Base-by-base conservation (phyloP, 2,329 filamentous ascomycete species). In the Fusarium ramigenum region DNA sequence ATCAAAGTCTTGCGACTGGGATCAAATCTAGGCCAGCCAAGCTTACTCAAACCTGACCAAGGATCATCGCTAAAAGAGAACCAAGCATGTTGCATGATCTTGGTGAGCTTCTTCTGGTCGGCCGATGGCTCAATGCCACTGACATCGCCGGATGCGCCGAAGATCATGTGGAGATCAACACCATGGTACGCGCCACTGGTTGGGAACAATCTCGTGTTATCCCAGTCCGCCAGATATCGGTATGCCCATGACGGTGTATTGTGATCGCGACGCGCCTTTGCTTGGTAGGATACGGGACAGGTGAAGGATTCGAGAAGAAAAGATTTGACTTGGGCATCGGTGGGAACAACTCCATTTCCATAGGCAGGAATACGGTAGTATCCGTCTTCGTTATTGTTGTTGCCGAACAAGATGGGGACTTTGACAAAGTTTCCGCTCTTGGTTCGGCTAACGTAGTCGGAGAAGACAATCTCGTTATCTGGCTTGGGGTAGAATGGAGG, bases 141-240 rank as follows among this genome's bases (percentile, higher is more conserved):
- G 44, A 85, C 80, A 28, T 82, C 79, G 7, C 63, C 78, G 2
- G 82, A 82, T 4, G 79, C 83, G 2, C 84, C 84, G 64, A 86
- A 86, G 21, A 86, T 77, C 82, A 87, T 86, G 63, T 85, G 82
- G 58, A 87, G 58, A 37, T 87, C 85, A 2, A 81, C 81, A 0
- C 84, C 87, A 56, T 88, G 86, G 69, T 87, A 88, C 1, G 85
- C 84, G 8, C 85, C 84, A 44, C 84, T 86, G 9, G 79, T 81
- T 0, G 81, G 80, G 60, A 84, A 86, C 30, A 88, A 78, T 0
- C 84, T 79, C 3, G 84, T 83, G 63, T 87, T 88, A 36, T 83
- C 70, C 84, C 85, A 88, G 71, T 87, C 85, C 25, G 82, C 86
- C 56, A 85, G 81, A 73, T 86, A 88, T 36, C 85, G 84, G 52